Base-by-base conservation (phyloP, 2,329 filamentous ascomycete genomes). In the Colletotrichum costaricense region DNA sequence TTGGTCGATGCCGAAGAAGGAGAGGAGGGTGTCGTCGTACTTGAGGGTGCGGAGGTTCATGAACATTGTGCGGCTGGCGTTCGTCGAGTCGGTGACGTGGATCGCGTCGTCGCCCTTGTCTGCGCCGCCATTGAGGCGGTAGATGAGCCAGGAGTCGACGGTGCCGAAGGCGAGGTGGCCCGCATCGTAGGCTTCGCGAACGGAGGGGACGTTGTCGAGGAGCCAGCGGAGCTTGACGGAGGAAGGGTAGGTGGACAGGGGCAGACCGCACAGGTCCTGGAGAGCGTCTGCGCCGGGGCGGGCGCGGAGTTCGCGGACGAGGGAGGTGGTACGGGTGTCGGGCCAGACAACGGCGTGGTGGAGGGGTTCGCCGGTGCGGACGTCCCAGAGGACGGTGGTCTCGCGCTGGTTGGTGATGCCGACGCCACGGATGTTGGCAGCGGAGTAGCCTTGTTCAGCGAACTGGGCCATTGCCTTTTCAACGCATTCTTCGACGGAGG, bases 351-450 rank as follows among this genome's bases (percentile, higher is more conserved):
- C 93, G 71, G 95, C 95, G 79, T 96, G 95, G 84, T 94, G 89
- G 19, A 98, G 86, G 4, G 94, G 91, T 81, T 97, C 89, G 75
- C 95, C 95, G 1, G 94, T 97, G 76, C 89, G 88, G 78, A 88
- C 90, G 81, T 98, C 94, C 95, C 95, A 97, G 30, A 95, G 92
- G 1, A 97, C 87, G 2, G 93, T 94, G 1, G 95, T 97, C 83
- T 98, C 95, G 80, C 95, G 92, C 86, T 98, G 95, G 84, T 95
- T 97, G 72, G 95, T 97, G 80, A 98, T 93, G 69, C 95, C 95
- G 76, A 98, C 88, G 12, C 93, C 90, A 80, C 90, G 93, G 79
- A 98, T 94, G 77, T 93, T 89, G 66, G 88, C 87, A 73, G 88
- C 86, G 30, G 88, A 87, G 82, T 94, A 89, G 73, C 95, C 94